These are phyloP conservation scores for Kodamaea nitidulidarum DNA, from an alignment of 805 yeast genomes.

Conservation along the genomic window DNA sequence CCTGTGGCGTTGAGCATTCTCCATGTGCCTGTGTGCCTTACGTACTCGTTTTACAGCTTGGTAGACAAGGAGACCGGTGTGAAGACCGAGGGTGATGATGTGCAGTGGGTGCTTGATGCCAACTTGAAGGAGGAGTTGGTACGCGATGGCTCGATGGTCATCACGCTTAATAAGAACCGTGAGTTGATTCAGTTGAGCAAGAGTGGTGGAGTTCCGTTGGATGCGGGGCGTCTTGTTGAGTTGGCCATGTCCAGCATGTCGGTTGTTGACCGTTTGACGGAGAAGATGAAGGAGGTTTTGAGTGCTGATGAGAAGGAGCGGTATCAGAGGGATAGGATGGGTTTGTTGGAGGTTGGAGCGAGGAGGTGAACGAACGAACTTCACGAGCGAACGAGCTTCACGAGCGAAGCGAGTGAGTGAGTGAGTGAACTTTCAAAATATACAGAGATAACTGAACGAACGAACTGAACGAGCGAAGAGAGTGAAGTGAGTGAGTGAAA, in stretches of 20 bases:
- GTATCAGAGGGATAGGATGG: conserved; percentile 31
- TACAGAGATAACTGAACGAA: too few species aligned
- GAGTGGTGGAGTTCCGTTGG: conserved; percentile 85
- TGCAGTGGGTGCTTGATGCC: conserved; percentile 71
- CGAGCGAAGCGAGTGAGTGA: too few species aligned
- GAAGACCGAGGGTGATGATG: conserved; percentile 51
- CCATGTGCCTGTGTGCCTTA: conserved; percentile 86
- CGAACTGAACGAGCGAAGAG: too few species aligned
- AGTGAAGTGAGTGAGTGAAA: too few species aligned
- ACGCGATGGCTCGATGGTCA: conserved; percentile 74
- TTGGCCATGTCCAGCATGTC: conserved; percentile 64
- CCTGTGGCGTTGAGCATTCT: conserved; percentile 82
- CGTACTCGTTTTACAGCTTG: conserved; percentile 82
- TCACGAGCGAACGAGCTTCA: too few species aligned
- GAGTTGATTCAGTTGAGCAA: conserved; percentile 88
- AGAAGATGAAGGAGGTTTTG: conserved; percentile 53
- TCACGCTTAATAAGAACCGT: conserved; percentile 83
- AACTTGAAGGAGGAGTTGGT: conserved; percentile 70
- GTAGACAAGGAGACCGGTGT: conserved; percentile 60
- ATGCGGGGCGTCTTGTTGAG: conserved; percentile 62
- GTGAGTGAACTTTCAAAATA: too few species aligned
- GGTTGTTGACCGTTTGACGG: conserved; percentile 62
- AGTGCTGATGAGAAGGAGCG: conserved; percentile 51
- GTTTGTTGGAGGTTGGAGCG: conserved; percentile 36
- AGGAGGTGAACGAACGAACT: too few species aligned